A percentile compares a stretch with the other conserved stretches of the same genome.
phyloP scores from a whole-genome alignment of 495 filamentous ascomycete species.

The Aspergillus diversus region DNA sequence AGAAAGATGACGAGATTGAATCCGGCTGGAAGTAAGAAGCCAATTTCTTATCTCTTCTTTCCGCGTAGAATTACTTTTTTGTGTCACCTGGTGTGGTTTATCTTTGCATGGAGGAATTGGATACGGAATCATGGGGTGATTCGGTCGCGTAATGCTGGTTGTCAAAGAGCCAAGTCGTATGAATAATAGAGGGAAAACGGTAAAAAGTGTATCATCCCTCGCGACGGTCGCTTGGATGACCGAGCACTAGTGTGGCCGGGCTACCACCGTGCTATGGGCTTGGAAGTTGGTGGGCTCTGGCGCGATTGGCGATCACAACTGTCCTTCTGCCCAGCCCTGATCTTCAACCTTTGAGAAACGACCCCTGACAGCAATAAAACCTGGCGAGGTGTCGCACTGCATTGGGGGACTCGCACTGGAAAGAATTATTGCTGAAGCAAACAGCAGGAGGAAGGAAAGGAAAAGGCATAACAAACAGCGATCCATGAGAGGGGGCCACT shows the following conservation, averaged over 20 bases:
- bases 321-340: background rate
- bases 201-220: constrained; percentile 10
- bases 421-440: background rate
- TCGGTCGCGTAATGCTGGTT: constrained; percentile 26
- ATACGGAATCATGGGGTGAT: constrained; percentile 20
- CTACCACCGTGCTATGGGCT: constrained; percentile 13
- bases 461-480: background rate
- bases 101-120: constrained; percentile 1
- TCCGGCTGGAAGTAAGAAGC: constrained; percentile 10
- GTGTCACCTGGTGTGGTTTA: constrained; percentile 9
- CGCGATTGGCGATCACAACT: constrained; percentile 19
- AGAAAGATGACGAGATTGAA: background rate
- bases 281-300: constrained; percentile 16
- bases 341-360: background rate
- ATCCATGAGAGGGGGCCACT: background rate
- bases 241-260: constrained; percentile 12
- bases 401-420: background rate
- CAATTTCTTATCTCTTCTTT: background rate
- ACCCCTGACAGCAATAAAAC: background rate
- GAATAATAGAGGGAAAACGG: constrained; percentile 1
- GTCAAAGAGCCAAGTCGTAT: constrained; percentile 14
- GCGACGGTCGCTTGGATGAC: constrained; percentile 2
- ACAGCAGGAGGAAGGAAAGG: background rate
- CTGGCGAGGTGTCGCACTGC: background rate
- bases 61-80: background rate